Conservation (phyloP, 2,329 filamentous ascomycete genomes). For the Aureobasidium sp. region DNA sequence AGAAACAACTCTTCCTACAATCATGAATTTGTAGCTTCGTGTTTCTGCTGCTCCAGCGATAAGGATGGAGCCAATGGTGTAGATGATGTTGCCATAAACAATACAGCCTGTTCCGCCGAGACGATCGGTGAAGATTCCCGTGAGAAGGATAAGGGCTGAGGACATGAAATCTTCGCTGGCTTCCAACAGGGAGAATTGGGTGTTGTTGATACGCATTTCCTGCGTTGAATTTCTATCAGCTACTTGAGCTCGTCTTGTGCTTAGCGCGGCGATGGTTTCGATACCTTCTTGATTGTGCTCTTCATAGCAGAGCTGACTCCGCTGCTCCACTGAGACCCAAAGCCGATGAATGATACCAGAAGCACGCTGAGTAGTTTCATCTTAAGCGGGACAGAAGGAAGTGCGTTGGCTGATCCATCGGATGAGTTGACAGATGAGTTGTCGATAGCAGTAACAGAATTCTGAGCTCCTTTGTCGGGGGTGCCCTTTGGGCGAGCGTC, state of each 20-base stretch:
- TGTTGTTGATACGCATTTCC: constrained; percentile 53
- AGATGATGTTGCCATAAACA: constrained; percentile 56
- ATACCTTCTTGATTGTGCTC: constrained; percentile 50
- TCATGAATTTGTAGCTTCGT: constrained; percentile 55
- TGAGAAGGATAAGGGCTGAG: constrained; percentile 48
- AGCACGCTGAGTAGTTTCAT: constrained; percentile 40
- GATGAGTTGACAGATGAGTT: background rate
- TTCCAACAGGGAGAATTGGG: constrained; percentile 52
- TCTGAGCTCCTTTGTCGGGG: constrained; percentile 1
- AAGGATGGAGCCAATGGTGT: constrained; percentile 51
- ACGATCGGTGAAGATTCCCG: constrained; percentile 51
- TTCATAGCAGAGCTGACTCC: constrained; percentile 57
- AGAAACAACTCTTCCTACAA: constrained; percentile 49
- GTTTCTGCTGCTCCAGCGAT: constrained; percentile 52
- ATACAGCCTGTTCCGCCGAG: constrained; percentile 52
- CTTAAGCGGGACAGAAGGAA: constrained; percentile 25
- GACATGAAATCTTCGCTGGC: constrained; percentile 58
- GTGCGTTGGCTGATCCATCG: background rate
- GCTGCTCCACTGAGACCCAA: constrained; percentile 54
- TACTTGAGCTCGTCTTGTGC: no score
- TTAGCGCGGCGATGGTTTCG: no score
- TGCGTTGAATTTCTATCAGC: no score
- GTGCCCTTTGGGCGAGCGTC: background rate
- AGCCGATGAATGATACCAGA: constrained; percentile 49
- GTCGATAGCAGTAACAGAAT: background rate